phyloP scores from a whole-genome alignment of 108 stramenopile genomes.

The Discostella pseudostelligera region DNA sequence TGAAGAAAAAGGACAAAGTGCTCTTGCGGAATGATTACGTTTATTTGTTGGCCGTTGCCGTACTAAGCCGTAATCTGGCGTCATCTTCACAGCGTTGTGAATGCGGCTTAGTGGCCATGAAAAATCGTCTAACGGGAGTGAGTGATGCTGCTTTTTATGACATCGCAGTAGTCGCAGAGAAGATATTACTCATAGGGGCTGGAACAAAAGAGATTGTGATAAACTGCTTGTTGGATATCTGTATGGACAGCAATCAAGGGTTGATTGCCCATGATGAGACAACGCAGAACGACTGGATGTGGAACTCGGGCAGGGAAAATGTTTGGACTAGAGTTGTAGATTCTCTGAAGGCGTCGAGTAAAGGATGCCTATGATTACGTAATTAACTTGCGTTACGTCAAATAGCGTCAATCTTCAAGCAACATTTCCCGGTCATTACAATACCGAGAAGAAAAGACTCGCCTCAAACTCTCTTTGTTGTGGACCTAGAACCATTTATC shows the following conservation, averaged over 20 bases:
- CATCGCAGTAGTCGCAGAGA: conserved; percentile 17
- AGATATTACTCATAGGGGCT: conserved; percentile 14
- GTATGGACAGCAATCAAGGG: conserved; percentile 11
- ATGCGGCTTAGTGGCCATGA: conserved; percentile 53
- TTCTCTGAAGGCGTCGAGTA: conserved; percentile 8
- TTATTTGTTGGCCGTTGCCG: conserved; percentile 38
- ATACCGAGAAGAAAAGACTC: too few relatives aligned
- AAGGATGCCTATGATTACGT: neutral
- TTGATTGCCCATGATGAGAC: conserved; percentile 14
- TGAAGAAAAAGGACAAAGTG: conserved; percentile 26
- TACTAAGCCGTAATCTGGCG: conserved; percentile 44
- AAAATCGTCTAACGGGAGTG: conserved; percentile 34
- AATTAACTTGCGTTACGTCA: neutral
- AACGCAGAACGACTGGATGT: conserved; percentile 15
- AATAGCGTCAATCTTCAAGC: too few relatives aligned
- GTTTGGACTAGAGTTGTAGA: conserved; percentile 15
- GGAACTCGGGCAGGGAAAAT: conserved; percentile 6
- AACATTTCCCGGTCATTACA: too few relatives aligned
- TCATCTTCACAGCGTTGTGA: conserved; percentile 47
- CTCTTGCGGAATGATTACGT: conserved; percentile 35
- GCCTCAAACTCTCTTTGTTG: too few relatives aligned
- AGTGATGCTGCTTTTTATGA: conserved; percentile 25
- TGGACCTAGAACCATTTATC: neutral
- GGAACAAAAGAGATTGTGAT: conserved; percentile 34
- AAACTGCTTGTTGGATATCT: conserved; percentile 18